Base-by-base conservation (phyloP, 1,284 basidiomycete species). In the Leccinum holopus region DNA sequence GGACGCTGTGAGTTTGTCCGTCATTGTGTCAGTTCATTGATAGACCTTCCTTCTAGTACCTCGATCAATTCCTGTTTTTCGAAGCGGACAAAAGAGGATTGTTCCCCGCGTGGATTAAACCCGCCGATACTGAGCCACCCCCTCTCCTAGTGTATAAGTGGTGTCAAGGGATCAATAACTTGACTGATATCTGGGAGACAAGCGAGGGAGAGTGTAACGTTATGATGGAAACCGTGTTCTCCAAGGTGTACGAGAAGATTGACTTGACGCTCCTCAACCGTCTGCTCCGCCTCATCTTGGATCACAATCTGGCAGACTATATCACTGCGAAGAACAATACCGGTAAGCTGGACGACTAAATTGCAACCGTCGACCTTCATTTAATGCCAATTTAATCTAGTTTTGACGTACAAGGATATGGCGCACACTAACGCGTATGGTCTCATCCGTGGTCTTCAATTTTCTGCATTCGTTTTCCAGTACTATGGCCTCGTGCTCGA, bases 271-370 rank as follows among this genome's bases (percentile, higher is more conserved):
- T 98, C 39, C 85, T 98, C 67, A 97, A 97, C 77, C 91, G 95
- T 71, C 84, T 98, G 3, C 82, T 98, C 41, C 92, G 95, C 60
- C 87, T 98, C 52, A 97, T 98, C 70, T 83, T 98, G 68, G 95
- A 98, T 72, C 96, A 98, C 81, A 98, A 98, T 76, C 76, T 98
- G 80, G 96, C 96, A 28, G 95, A 98, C 74, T 98, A 98, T 77
- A 97, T 97, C 74, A 98, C 95, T 2, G 92, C 95, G 25, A 97
- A 98, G 86, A 97, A 97, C 81, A 97, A 98, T 76, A 94, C 92
- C 0, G 84, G 84, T 84, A 62, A 57, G 79, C 66, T 51, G 11
- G 53, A 61, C 54, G 14, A 16, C 6, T 56, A 11, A 49, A 41
- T 25, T 58, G 25, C 30, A 25, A 12, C 8, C 8, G 33, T 44